Evolutionary conservation across 169 alveolate species (phyloP), one percentile per base, ranked within the genome.

Genomic region (Plasmodium fragile): DNA sequence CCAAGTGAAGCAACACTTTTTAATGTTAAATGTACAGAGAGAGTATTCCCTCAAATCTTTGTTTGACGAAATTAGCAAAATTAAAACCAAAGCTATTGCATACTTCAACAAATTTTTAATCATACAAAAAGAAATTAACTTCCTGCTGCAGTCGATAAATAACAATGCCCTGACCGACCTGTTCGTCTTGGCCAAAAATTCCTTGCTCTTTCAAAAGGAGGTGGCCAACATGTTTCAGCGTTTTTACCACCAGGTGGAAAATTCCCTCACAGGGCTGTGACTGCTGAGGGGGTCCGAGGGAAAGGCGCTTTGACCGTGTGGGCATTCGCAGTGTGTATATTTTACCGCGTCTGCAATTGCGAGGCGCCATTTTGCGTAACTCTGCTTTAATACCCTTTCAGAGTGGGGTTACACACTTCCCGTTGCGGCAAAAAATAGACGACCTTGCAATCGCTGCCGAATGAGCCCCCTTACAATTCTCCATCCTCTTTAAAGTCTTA

Each of bases 91-190:
- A 72, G 32, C 85, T 11, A 13, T 73, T 30, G 45, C 59, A n/a
- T 72, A 72, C 53, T 84, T n/a, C 16, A 22, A 84, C 41, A 84
- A 84, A 73, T 52, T 72, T 73, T 43, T 84, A 84, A 28, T n/a
- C 59, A 30, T 84, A 84, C 93, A 84, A 73, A 84, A 72, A 45
- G 93, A 84, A 16, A 71, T 84, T 25, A 49, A 84, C 65, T 43
- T 18, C 18, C 78, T 84, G 10, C 59, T 84, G n/a, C 18, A 45
- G 16, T 71, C 79, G 8, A 73, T 84, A 71, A 84, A 39, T 73
- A 84, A 84, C 7, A 84, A 73, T 8, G 83, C 93, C 22, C 39
- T 84, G 59, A 84, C 59, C 5, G 93, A 84, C 39, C 53, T 84
- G 13, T 84, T 49, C 65, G 83, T 84, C 11, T 25, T 84, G n/a